Evolutionary conservation across 1,284 basidiomycete species (phyloP).

Genomic region (Mycosarcoma mackinlayi): DNA sequence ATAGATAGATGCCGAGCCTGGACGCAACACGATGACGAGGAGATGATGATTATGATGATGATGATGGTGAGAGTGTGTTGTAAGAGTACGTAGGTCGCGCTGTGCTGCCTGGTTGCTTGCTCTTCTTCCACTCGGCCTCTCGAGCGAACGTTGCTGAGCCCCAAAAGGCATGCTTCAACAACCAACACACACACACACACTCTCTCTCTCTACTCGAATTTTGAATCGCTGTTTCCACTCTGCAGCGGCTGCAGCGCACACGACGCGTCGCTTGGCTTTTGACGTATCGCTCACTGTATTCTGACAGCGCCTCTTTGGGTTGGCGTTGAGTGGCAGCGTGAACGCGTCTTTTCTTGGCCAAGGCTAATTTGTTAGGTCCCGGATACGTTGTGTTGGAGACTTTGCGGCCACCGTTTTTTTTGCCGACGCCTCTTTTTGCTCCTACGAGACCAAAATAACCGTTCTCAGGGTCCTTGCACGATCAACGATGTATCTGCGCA

Average conservation of each 20-base stretch:
- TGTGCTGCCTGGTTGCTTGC: not conserved
- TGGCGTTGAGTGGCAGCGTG: slow-evolving; percentile 9
- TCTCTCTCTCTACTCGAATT: not conserved
- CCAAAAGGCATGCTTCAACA: not conserved
- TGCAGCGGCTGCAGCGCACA: slow-evolving; percentile 1
- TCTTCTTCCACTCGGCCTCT: no score
- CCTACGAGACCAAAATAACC: no score
- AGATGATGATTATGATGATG: not conserved
- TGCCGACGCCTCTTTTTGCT: no score
- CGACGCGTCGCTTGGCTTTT: slow-evolving; percentile 12
- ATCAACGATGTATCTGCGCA: no score
- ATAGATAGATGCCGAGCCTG: not conserved
- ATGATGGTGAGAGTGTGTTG: not conserved
- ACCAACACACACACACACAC: no score
- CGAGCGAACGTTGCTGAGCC: not conserved
- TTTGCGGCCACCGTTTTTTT: no score
- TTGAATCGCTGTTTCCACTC: slow-evolving; percentile 1
- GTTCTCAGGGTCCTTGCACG: no score
- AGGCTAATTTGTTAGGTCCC: not conserved
- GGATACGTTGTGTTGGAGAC: no score
- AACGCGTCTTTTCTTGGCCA: slow-evolving; percentile 1
- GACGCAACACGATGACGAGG: not conserved
- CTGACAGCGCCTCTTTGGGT: no score
- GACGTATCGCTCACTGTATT: no score
- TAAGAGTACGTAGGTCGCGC: not conserved